These are phyloP conservation scores for Phytophthora meadii DNA, from an alignment of 352 stramenopile genomes.

Conservation along the genomic window DNA sequence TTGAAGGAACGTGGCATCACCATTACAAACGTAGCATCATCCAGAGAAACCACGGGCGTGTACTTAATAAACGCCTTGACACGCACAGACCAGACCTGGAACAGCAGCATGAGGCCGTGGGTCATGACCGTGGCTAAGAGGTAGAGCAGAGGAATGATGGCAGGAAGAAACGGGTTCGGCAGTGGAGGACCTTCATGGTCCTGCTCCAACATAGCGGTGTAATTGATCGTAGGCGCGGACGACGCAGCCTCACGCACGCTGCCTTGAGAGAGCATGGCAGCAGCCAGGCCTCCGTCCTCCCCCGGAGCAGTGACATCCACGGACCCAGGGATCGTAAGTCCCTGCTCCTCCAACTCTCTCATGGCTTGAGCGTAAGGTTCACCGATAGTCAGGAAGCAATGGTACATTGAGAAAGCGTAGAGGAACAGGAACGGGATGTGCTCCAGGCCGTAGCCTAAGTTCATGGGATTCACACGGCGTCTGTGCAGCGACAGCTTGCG, in stretches of 20 bases:
- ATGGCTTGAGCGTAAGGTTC: conserved; percentile 83
- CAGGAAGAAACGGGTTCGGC: conserved; percentile 91
- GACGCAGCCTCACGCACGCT: conserved; percentile 59
- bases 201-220: conserved; percentile 60
- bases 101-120: conserved; percentile 89
- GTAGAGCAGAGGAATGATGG: conserved; percentile 90
- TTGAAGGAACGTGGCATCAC: conserved; percentile 88
- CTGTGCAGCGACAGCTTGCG: conserved; percentile 69
- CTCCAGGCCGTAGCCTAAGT: conserved; percentile 74
- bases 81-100: conserved; percentile 89
- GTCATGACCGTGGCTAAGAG: conserved; percentile 78
- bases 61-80: conserved; percentile 89
- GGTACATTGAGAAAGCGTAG: conserved; percentile 76
- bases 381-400: conserved; percentile 67
- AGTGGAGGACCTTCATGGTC: conserved; percentile 75
- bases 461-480: conserved; percentile 60
- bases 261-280: conserved; percentile 75
- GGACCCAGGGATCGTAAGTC: conserved; percentile 47
- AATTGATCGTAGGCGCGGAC: conserved; percentile 50
- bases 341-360: conserved; percentile 69
- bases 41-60: conserved; percentile 64
- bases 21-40: conserved; percentile 79
- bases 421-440: conserved; percentile 74
- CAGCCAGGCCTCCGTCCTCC: conserved; percentile 64
- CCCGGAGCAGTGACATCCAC: conserved; percentile 27